These are phyloP conservation scores for Rhipidocladum racemiflorum DNA, from an alignment of 176 grass and related monocot species.

Conservation along the genomic window DNA sequence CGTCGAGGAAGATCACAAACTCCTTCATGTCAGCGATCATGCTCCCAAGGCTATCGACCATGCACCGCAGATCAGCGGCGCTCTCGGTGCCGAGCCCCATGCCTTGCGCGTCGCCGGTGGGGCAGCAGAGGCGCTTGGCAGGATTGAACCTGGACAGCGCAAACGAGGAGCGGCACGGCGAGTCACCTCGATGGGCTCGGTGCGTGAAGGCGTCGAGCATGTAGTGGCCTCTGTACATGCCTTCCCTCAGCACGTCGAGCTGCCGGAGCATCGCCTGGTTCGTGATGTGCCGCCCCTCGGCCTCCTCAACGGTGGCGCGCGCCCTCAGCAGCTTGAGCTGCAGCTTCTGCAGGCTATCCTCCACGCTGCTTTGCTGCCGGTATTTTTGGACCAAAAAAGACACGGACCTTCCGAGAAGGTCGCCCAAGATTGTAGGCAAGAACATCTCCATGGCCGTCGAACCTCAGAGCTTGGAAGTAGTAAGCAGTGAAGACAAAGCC, in stretches of 20 bases:
- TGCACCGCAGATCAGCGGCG: background rate
- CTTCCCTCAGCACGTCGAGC: slow-evolving; percentile 29
- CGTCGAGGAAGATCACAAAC: slow-evolving; percentile 11
- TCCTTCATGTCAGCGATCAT: slow-evolving; percentile 25
- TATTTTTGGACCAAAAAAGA: slow-evolving; percentile 6
- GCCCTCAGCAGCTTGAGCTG: slow-evolving; percentile 12
- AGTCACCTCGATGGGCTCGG: background rate
- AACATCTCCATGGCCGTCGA: slow-evolving; percentile 17
- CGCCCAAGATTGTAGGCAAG: slow-evolving; percentile 11
- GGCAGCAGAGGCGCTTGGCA: slow-evolving; percentile 15
- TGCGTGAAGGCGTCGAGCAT: slow-evolving; percentile 35
- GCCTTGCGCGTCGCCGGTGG: background rate
- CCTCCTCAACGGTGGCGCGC: slow-evolving; percentile 27
- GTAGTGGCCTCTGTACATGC: slow-evolving; percentile 39
- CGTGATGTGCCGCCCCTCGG: slow-evolving; percentile 32
- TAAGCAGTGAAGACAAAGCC: background rate
- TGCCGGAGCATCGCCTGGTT: slow-evolving; percentile 40
- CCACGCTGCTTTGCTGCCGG: background rate
- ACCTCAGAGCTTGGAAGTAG: background rate
- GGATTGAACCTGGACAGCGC: slow-evolving; percentile 17
- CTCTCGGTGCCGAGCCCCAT: too few species aligned
- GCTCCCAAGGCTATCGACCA: background rate
- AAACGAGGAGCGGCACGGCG: background rate
- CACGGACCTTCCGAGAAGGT: slow-evolving; percentile 13
- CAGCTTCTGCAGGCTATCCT: slow-evolving; percentile 2